Evolutionary conservation across 148 eudicot species (phyloP).

Genomic region (Rhododendron molle): DNA sequence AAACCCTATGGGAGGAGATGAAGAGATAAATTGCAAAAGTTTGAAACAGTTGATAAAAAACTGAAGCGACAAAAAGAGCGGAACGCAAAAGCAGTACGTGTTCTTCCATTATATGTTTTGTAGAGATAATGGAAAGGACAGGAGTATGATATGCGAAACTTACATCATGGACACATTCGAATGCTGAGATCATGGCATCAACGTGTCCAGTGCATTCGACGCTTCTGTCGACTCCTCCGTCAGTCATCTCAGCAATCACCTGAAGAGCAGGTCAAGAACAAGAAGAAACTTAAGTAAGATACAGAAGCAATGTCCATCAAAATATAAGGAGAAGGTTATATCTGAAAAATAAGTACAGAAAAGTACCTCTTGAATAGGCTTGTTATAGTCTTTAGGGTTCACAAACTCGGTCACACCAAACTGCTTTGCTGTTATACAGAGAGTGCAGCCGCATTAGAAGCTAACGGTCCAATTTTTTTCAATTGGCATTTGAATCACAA

Average conservation of each 20-base stretch:
- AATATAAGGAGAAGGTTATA: neutral
- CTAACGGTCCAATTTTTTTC: neutral
- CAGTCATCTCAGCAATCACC: slow-evolving; percentile 67
- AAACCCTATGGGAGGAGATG: neutral
- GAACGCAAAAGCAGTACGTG: neutral
- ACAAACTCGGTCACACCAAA: slow-evolving; percentile 73
- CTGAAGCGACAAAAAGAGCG: neutral
- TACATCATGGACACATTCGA: slow-evolving; percentile 90
- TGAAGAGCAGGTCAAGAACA: neutral
- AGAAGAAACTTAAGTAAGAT: neutral
- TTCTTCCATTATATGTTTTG: neutral
- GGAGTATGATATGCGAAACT: neutral
- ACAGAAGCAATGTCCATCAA: neutral
- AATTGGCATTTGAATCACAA: neutral
- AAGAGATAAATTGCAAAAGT: neutral
- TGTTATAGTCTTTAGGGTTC: slow-evolving; percentile 60
- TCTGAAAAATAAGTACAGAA: neutral
- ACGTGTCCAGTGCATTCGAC: slow-evolving; percentile 65
- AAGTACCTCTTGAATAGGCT: slow-evolving; percentile 57
- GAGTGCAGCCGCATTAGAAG: neutral
- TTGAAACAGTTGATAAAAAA: neutral
- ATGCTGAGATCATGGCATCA: slow-evolving; percentile 78
- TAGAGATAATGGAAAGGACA: neutral
- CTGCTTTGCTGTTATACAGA: slow-evolving; percentile 47
- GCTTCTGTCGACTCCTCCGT: slow-evolving; percentile 70